Evolutionary conservation across 2,329 filamentous ascomycete genomes (phyloP).

Genomic region (Cordyceps cicadae): DNA sequence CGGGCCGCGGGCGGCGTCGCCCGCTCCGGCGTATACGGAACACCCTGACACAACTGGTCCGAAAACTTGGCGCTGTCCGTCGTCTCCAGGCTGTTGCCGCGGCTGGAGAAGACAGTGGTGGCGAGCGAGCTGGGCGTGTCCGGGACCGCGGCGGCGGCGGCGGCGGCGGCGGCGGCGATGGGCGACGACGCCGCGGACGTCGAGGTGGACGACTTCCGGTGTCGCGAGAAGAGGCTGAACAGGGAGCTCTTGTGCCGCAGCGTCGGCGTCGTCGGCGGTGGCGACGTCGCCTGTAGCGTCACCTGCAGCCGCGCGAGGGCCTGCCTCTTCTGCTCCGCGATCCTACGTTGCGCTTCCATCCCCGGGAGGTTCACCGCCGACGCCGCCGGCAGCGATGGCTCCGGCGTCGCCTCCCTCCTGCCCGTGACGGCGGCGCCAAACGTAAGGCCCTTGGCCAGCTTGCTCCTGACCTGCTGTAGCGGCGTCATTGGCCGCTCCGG

Average conservation of each 20-base stretch:
- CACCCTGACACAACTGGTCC: not conserved
- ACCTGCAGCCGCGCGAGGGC: conserved; percentile 38
- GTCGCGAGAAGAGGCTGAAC: conserved; percentile 38
- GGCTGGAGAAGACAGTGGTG: conserved; percentile 28
- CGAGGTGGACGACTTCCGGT: conserved; percentile 30
- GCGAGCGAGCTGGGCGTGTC: conserved; percentile 26
- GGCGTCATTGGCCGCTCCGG: no score
- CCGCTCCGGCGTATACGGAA: no score
- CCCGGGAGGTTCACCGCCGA: no score
- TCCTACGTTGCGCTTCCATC: conserved; percentile 37
- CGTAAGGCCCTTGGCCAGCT: not conserved
- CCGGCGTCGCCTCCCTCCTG: not conserved
- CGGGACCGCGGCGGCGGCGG: conserved; percentile 17
- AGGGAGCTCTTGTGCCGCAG: conserved; percentile 31
- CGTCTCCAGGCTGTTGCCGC: conserved; percentile 26
- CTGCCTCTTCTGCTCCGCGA: conserved; percentile 41
- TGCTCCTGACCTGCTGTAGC: not conserved
- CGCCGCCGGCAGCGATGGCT: not conserved
- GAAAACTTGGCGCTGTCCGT: conserved; percentile 4
- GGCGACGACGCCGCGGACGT: conserved; percentile 13
- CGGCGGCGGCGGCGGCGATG: no score
- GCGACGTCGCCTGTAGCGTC: conserved; percentile 24
- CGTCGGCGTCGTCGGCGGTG: conserved; percentile 24
- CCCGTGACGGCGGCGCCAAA: not conserved
- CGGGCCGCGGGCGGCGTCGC: not conserved